These are phyloP conservation scores for Babesia divergens DNA, from an alignment of 169 alveolate genomes.

Conservation along the genomic window DNA sequence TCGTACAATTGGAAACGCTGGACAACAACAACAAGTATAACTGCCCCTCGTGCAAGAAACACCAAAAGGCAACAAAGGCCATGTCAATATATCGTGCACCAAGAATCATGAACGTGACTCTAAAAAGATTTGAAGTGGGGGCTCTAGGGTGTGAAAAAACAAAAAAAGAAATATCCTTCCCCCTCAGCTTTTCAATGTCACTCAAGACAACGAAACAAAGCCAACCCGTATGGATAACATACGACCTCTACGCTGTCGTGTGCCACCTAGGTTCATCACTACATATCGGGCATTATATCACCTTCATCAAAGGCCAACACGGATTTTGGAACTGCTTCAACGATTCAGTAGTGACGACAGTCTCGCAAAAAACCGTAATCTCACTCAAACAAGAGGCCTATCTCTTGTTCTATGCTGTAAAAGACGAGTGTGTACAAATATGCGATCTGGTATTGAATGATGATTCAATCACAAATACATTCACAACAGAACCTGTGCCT, in stretches of 20 bases:
- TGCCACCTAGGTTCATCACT: slow-evolving; percentile 58
- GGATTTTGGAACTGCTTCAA: slow-evolving; percentile 57
- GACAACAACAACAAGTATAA: slow-evolving; percentile 67
- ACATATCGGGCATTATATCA: slow-evolving; percentile 51
- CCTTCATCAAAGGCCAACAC: slow-evolving; percentile 53
- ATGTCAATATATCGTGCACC: slow-evolving; percentile 68
- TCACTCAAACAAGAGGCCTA: slow-evolving; percentile 41
- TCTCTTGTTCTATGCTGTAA: slow-evolving; percentile 40
- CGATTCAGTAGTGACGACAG: slow-evolving; percentile 29
- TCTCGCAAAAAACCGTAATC: slow-evolving; percentile 25
- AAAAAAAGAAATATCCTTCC: slow-evolving; percentile 30
- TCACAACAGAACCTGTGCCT: slow-evolving; percentile 19
- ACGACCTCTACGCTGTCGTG: slow-evolving; percentile 56
- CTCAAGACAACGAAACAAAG: slow-evolving; percentile 14
- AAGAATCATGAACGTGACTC: slow-evolving; percentile 59
- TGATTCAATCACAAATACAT: slow-evolving; percentile 27
- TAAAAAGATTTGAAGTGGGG: slow-evolving; percentile 63
- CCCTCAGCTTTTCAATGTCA: slow-evolving; percentile 52
- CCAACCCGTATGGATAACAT: slow-evolving; percentile 38
- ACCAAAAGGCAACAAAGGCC: slow-evolving; percentile 70
- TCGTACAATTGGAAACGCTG: slow-evolving; percentile 53
- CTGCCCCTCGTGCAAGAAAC: slow-evolving; percentile 65
- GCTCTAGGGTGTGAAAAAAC: slow-evolving; percentile 16
- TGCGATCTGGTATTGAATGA: slow-evolving; percentile 38
- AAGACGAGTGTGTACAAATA: slow-evolving; percentile 36